Percentiles rank a stretch among this genome's conserved stretches.
phyloP scores from a whole-genome alignment of 2,329 filamentous ascomycete genomes.

The Stromatinia cepivora region DNA sequence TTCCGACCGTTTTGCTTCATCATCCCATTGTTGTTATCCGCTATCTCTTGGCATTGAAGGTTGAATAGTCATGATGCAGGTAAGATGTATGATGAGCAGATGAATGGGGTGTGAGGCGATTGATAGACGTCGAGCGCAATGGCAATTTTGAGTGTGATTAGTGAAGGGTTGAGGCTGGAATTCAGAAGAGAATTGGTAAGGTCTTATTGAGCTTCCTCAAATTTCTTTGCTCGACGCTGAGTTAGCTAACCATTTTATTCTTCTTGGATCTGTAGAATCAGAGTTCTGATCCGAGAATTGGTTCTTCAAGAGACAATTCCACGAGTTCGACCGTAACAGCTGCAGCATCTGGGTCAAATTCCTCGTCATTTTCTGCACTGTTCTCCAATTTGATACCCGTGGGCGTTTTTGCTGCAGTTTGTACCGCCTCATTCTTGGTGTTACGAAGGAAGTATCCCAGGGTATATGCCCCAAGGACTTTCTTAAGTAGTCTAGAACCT shows the following conservation, averaged over 20 bases:
- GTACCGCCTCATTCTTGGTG: slow-evolving; percentile 53
- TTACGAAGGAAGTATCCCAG: slow-evolving; percentile 51
- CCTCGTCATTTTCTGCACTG: slow-evolving; percentile 45
- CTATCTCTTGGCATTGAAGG: neutral
- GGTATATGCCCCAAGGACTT: slow-evolving; percentile 57
- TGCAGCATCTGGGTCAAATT: slow-evolving; percentile 44
- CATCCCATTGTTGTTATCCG: neutral
- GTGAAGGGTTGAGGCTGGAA: slow-evolving; percentile 15
- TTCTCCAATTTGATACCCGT: slow-evolving; percentile 57
- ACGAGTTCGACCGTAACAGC: slow-evolving; percentile 39
- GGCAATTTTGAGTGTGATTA: slow-evolving; percentile 7
- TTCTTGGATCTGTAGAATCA: slow-evolving; percentile 24
- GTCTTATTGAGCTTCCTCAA: neutral
- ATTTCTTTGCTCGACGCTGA: no score
- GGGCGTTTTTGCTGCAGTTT: slow-evolving; percentile 49
- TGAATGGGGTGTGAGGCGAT: neutral
- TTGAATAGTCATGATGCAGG: neutral
- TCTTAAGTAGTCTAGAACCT: slow-evolving; percentile 51
- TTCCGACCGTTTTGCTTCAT: slow-evolving; percentile 3
- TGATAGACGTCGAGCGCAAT: neutral
- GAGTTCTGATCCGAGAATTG: slow-evolving; percentile 45
- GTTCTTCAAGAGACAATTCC: slow-evolving; percentile 47
- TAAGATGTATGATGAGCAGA: neutral
- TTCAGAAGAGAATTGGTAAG: slow-evolving; percentile 20
- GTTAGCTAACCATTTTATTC: slow-evolving; percentile 3